Conservation (phyloP, 1,284 basidiomycete genomes). For the Trichosporon sp. region DNA sequence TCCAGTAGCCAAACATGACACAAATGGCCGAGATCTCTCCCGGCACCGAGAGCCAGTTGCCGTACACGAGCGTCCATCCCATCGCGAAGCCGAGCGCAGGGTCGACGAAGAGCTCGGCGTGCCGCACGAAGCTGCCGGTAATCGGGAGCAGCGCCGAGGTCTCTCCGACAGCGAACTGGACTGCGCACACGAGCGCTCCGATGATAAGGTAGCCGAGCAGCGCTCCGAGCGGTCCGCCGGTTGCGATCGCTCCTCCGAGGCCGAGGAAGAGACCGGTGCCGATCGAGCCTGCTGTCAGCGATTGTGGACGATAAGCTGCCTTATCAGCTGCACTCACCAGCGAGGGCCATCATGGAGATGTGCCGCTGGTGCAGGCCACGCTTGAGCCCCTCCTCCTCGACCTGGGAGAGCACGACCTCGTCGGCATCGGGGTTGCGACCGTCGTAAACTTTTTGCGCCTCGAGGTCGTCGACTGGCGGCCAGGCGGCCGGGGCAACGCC, state of each 20-base stretch:
- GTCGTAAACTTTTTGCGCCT: not conserved
- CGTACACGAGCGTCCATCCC: constrained; percentile 30
- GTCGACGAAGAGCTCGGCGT: constrained; percentile 27
- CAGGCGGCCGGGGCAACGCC: no score
- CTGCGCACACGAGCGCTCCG: constrained; percentile 25
- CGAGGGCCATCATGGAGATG: constrained; percentile 33
- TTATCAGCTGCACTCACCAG: constrained; percentile 13
- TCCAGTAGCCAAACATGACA: constrained; percentile 27
- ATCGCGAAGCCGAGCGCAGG: constrained; percentile 32
- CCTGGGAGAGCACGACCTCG: not conserved
- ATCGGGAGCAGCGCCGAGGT: constrained; percentile 24
- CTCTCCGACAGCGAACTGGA: constrained; percentile 28
- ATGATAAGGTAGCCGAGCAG: constrained; percentile 22
- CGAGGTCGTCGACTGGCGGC: not conserved
- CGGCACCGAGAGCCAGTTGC: constrained; percentile 26
- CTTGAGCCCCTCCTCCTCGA: constrained; percentile 21
- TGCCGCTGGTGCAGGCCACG: constrained; percentile 27
- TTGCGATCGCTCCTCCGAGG: constrained; percentile 55
- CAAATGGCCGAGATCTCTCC: constrained; percentile 25
- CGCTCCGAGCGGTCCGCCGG: constrained; percentile 46
- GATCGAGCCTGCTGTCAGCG: constrained; percentile 19
- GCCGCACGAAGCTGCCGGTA: constrained; percentile 27
- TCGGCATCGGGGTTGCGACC: not conserved
- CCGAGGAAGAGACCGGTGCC: constrained; percentile 72
- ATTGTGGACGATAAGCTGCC: no score